Base-by-base conservation (phyloP, 805 yeast genomes). In the Candida tibetensis region DNA sequence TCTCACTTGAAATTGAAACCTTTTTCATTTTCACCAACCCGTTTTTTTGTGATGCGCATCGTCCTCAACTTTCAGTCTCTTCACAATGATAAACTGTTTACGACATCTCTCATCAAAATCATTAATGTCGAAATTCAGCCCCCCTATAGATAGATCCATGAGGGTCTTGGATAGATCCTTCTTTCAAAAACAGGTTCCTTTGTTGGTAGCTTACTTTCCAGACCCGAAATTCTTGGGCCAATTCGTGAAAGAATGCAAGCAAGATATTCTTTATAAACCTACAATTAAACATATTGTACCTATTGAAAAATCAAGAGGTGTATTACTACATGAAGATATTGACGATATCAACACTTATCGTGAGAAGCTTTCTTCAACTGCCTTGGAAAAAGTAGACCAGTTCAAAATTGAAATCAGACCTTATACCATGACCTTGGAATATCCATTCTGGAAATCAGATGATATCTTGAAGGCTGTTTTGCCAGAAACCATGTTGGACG, bases 401-500 rank as follows among this genome's bases (percentile, higher is more conserved):
- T 66, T 70, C 30, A 63, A 70, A 0, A 74, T 79, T 1, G 54
- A 57, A 4, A 55, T 84, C 9, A 58, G 60, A 27, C 77, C 82
- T 2, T 81, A 84, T 52, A 67, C 62, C 3, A 66, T 87, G 40
- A 39, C 55, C 7, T 52, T 93, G 35, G 82, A 71, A 45, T 93
- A 93, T 57, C 72, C 78, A 34, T 86, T 78, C 59, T 93, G 98
- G 98, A 80, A 79, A 48, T 72, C 90, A 0, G 99, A 95, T 39
- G 96, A 93, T 49, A 83, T 93, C 12, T 66, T 93, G 27, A 68
- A 71, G 31, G 76, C 95, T 0, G 76, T 89, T 3, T 60, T 93
- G 31, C 99, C 99, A 0, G 82, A 76, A 31, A 70, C 79, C 14
- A 59, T 79, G 15, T 61, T 77, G 5, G 81, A 76, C 29, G 95